Conservation (phyloP, 805 yeast genomes). For the Cyberlindnera veronae region DNA sequence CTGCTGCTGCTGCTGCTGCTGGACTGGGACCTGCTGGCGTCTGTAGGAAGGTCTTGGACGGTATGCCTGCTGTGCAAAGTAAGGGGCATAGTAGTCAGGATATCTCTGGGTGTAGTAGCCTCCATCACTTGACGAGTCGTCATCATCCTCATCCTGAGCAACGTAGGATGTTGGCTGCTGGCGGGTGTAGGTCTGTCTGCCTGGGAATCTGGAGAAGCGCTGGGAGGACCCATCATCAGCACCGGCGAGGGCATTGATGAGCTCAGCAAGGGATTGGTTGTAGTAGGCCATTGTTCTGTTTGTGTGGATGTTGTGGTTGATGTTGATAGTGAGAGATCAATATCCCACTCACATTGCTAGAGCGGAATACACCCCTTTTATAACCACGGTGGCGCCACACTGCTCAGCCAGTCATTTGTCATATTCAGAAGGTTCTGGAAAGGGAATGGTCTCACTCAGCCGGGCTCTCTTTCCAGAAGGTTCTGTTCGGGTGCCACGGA, state of each 20-base stretch:
- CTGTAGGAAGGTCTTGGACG: conserved; percentile 10
- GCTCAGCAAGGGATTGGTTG: conserved; percentile 22
- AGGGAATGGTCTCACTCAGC: not conserved
- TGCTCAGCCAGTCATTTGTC: not conserved
- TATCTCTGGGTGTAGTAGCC: conserved; percentile 16
- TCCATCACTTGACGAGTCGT: conserved; percentile 20
- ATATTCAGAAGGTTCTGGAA: not conserved
- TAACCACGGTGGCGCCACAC: not conserved
- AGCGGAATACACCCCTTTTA: not conserved
- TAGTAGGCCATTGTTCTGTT: conserved; percentile 14
- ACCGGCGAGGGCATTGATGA: conserved; percentile 19
- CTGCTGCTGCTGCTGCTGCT: conserved; percentile 5
- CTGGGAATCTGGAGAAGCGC: conserved; percentile 12
- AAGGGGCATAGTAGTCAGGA: conserved; percentile 17
- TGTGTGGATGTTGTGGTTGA: not conserved
- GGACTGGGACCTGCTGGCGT: conserved; percentile 8
- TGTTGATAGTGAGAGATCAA: not conserved
- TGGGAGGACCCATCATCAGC: conserved; percentile 11
- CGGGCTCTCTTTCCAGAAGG: not conserved
- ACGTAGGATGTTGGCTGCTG: conserved; percentile 8
- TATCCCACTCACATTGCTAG: not conserved
- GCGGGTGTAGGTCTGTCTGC: conserved; percentile 8
- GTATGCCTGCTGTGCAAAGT: conserved; percentile 6
- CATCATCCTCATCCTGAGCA: conserved; percentile 17
- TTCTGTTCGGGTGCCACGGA: not conserved